Percentiles rank a stretch among this genome's conserved stretches.
Conservation (phyloP, 495 filamentous ascomycete species). For the Talaromyces proteolyticus region DNA sequence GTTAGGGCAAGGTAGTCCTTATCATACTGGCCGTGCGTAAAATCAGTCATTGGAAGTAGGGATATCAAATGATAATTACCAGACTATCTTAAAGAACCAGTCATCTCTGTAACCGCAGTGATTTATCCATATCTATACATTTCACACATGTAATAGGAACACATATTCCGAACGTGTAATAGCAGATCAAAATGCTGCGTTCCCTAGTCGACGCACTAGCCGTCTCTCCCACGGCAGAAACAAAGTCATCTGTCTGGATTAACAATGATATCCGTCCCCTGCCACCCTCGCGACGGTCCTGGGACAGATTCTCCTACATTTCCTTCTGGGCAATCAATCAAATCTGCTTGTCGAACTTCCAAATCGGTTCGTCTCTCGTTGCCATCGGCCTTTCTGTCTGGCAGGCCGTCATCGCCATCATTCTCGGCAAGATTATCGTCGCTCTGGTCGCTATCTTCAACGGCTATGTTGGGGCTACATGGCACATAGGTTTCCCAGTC, state of each 20-base stretch:
- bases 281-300: slow-evolving; percentile 20
- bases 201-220: not conserved
- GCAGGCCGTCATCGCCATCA: slow-evolving; percentile 17
- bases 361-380: slow-evolving; percentile 11
- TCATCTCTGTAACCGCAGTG: not conserved
- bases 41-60: not conserved
- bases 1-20: not conserved
- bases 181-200: not conserved
- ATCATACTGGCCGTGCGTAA: not conserved
- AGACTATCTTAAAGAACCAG: not conserved
- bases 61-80: not conserved
- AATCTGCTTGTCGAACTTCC: slow-evolving; percentile 12
- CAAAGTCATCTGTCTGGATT: slow-evolving; percentile 8
- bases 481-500: slow-evolving; percentile 17
- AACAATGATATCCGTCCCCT: slow-evolving; percentile 24
- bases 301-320: slow-evolving; percentile 19
- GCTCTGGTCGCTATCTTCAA: slow-evolving; percentile 19
- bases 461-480: slow-evolving; percentile 10
- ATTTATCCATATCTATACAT: not conserved
- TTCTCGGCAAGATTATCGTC: slow-evolving; percentile 19
- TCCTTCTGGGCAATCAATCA: slow-evolving; percentile 21
- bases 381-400: slow-evolving; percentile 9
- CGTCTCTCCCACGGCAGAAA: not conserved
- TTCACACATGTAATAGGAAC: not conserved
- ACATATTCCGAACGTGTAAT: not conserved